These are phyloP conservation scores for Cyclostephanos tholiformis DNA, from an alignment of 108 stramenopile species.

Conservation along the genomic window DNA sequence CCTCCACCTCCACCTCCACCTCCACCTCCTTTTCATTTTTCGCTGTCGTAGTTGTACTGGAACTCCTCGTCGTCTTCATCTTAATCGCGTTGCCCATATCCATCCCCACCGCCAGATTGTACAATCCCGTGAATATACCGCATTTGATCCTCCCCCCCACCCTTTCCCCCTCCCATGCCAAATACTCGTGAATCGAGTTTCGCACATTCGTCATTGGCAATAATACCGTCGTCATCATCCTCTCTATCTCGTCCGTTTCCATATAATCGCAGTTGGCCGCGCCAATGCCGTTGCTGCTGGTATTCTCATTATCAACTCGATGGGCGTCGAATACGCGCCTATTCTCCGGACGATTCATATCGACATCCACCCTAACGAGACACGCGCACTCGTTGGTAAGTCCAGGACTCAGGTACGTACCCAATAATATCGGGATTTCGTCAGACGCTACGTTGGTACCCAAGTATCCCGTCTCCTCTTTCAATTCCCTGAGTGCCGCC, in stretches of 20 bases:
- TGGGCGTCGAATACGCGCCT: constrained; percentile 1
- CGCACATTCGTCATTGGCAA: constrained; percentile 30
- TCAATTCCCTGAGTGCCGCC: constrained; percentile 66
- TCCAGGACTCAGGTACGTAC: constrained; percentile 69
- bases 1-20: too few species aligned
- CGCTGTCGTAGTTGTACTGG: neutral
- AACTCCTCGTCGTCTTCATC: neutral
- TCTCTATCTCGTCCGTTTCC: constrained; percentile 44
- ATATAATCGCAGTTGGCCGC: constrained; percentile 2
- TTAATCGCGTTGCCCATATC: constrained; percentile 12
- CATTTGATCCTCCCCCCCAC: too few species aligned
- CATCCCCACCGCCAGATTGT: constrained; percentile 50
- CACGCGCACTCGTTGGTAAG: constrained; percentile 66
- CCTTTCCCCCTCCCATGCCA: constrained; percentile 43
- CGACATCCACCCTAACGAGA: constrained; percentile 60
- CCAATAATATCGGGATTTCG: constrained; percentile 32
- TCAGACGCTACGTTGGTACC: constrained; percentile 48
- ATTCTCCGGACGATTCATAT: constrained; percentile 37
- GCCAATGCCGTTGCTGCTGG: neutral
- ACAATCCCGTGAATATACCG: constrained; percentile 46
- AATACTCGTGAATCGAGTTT: constrained; percentile 26
- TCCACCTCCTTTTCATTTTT: neutral
- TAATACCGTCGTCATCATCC: constrained; percentile 48
- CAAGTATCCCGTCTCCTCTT: constrained; percentile 74
- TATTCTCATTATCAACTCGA: too few species aligned